Base-by-base conservation (phyloP, 2,329 filamentous ascomycete species). In the Ceratocystis eucalypticola region DNA sequence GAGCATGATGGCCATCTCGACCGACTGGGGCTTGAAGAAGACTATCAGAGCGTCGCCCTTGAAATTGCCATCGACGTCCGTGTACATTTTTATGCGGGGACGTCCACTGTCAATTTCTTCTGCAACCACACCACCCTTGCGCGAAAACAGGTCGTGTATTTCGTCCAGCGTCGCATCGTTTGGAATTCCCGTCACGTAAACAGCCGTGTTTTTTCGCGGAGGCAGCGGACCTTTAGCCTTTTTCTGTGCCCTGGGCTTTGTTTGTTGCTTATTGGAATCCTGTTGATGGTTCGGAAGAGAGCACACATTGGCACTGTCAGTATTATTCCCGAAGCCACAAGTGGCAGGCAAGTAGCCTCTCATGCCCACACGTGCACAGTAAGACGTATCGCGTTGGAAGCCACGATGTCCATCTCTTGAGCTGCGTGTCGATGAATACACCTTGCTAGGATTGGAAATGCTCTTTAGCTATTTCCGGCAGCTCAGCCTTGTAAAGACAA, bases 11-110 rank as follows among this genome's bases (percentile, higher is more conserved):
- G 90, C 90, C 78, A 91, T 87, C 53, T 88, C 80, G 67, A 99
- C 93, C n/a, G 89, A 95, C 73, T 96, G 91, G 0, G 91, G 88
- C 71, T 94, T 90, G 82, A 96, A 96, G 77, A 95, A 99, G 45
- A 97, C 89, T 65, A 99, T 80, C 41, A 99, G 81, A 1, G 90
- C 92, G 73, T 97, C 92, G 68, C 94, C 94, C 74, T 96, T 97
- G 80, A 96, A 96, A 17, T 85, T 83, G 22, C 91, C 94, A 1
- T 86, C 77, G 1, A 88, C 84, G 73, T 96, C 87, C 22, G 80
- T 84, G 77, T 99, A 99, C 75, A 99, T 84, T 77, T 96, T 97
- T 76, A 99, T 93, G 46, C 94, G 87, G 57, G 91, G 90, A 59
- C 86, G 84, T 66, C 90, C 89, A 72, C 86, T 91, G 72, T 96